A percentile compares a stretch with the other conserved stretches of the same genome.
phyloP scores from a whole-genome alignment of 1,139 yeast genomes.

The Yamadazyma pseudoaaseri region DNA sequence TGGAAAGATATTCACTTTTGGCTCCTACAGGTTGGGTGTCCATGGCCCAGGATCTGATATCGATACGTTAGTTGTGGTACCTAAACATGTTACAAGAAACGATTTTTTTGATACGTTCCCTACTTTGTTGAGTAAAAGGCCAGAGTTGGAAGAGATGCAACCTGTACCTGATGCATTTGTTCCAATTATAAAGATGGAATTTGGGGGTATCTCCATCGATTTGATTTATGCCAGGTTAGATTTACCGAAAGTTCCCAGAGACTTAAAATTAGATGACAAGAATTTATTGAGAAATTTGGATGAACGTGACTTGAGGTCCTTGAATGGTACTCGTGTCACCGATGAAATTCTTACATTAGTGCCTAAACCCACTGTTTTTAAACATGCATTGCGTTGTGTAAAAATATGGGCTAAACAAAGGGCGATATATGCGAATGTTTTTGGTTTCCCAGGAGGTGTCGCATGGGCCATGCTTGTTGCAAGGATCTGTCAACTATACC shows the following conservation, averaged over 20 bases:
- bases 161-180: constrained; percentile 97
- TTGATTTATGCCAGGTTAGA: constrained; percentile 80
- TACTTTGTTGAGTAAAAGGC: constrained; percentile 60
- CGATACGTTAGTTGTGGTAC: constrained; percentile 92
- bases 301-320: constrained; percentile 82
- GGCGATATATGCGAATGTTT: constrained; percentile 89
- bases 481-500: constrained; percentile 91
- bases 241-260: constrained; percentile 74
- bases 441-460: constrained; percentile 99
- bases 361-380: constrained; percentile 90
- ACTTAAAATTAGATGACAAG: constrained; percentile 77
- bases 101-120: constrained; percentile 85
- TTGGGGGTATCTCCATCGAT: constrained; percentile 88
- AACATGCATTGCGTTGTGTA: constrained; percentile 87
- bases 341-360: constrained; percentile 88
- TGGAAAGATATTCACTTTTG: constrained; percentile 92
- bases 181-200: constrained; percentile 87
- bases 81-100: constrained; percentile 89
- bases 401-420: constrained; percentile 96
- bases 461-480: constrained; percentile 99
- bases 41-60: constrained; percentile 99
- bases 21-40: constrained; percentile 92
- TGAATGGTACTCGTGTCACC: constrained; percentile 96
- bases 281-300: constrained; percentile 81
- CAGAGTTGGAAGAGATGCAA: constrained; percentile 85